A percentile compares a stretch with the other conserved stretches of the same genome.
Evolutionary conservation across 805 yeast species (phyloP).

Genomic region (Priceomyces carsonii): DNA sequence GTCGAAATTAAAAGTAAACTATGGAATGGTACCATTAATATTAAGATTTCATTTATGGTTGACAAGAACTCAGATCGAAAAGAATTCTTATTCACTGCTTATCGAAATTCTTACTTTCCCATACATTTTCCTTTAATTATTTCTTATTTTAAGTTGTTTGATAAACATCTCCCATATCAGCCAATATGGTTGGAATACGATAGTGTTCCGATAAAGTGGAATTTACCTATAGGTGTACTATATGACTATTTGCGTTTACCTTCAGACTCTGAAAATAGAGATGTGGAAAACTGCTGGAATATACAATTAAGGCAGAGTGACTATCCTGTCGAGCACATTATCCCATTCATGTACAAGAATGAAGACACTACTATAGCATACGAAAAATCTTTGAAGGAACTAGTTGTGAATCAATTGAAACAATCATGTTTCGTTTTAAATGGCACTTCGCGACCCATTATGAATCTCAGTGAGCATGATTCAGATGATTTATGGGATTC

Average conservation of each 20-base stretch:
- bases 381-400: slow-evolving; percentile 39
- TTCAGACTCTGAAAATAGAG: slow-evolving; percentile 6
- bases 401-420: slow-evolving; percentile 78
- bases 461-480: slow-evolving; percentile 68
- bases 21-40: slow-evolving; percentile 58
- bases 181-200: slow-evolving; percentile 68
- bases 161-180: slow-evolving; percentile 15
- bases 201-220: slow-evolving; percentile 70
- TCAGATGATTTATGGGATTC: slow-evolving; percentile 60
- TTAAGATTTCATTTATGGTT: slow-evolving; percentile 34
- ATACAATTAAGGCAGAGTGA: slow-evolving; percentile 21
- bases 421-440: slow-evolving; percentile 76
- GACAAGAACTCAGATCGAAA: slow-evolving; percentile 13
- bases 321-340: slow-evolving; percentile 31
- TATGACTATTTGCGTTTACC: slow-evolving; percentile 54
- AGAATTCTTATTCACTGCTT: slow-evolving; percentile 19
- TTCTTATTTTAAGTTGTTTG: slow-evolving; percentile 35
- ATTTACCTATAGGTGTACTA: slow-evolving; percentile 69
- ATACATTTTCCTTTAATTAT: slow-evolving; percentile 37
- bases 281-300: slow-evolving; percentile 40
- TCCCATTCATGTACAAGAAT: slow-evolving; percentile 25
- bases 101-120: slow-evolving; percentile 57
- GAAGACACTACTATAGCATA: slow-evolving; percentile 19
- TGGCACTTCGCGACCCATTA: slow-evolving; percentile 78
- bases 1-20: slow-evolving; percentile 35